phyloP scores from a whole-genome alignment of 768 basidiomycete genomes.

The Auricularia sp. region DNA sequence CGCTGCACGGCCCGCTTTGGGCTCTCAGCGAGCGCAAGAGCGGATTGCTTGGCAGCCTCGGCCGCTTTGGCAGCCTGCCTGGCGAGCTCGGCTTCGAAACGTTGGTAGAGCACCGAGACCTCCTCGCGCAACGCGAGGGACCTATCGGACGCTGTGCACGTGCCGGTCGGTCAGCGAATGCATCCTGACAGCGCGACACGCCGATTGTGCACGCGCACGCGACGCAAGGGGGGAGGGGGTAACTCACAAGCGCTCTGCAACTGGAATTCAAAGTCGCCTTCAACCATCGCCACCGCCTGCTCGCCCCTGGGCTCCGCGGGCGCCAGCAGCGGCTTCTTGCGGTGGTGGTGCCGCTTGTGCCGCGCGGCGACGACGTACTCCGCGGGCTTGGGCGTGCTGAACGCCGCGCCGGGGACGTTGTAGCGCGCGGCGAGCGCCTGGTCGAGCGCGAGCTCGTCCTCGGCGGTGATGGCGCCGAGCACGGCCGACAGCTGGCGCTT shows the following conservation, averaged over 20 bases:
- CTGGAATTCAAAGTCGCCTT: slow-evolving; percentile 47
- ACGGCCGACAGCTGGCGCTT: slow-evolving; percentile 64
- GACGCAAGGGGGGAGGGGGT: not conserved
- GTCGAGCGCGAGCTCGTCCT: slow-evolving; percentile 65
- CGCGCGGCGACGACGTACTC: not conserved
- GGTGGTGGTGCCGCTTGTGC: not conserved
- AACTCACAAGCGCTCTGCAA: slow-evolving; percentile 66
- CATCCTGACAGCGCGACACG: not conserved
- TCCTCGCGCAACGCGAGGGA: slow-evolving; percentile 59
- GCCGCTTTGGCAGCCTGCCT: slow-evolving; percentile 52
- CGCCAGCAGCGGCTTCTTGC: not conserved
- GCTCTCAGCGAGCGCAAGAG: slow-evolving; percentile 26
- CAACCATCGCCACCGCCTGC: not conserved
- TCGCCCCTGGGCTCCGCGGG: not conserved
- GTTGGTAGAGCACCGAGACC: slow-evolving; percentile 50
- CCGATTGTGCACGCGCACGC: too few relatives aligned
- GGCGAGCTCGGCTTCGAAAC: slow-evolving; percentile 65
- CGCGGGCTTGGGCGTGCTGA: not conserved
- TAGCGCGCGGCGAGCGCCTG: slow-evolving; percentile 53
- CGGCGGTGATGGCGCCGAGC: slow-evolving; percentile 53
- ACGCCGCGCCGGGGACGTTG: not conserved
- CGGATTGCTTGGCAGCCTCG: slow-evolving; percentile 44
- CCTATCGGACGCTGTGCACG: slow-evolving; percentile 55
- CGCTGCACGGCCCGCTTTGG: slow-evolving; percentile 9
- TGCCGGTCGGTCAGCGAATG: not conserved